Conservation (phyloP, 805 yeast species). For the Candida jianshihensis region DNA sequence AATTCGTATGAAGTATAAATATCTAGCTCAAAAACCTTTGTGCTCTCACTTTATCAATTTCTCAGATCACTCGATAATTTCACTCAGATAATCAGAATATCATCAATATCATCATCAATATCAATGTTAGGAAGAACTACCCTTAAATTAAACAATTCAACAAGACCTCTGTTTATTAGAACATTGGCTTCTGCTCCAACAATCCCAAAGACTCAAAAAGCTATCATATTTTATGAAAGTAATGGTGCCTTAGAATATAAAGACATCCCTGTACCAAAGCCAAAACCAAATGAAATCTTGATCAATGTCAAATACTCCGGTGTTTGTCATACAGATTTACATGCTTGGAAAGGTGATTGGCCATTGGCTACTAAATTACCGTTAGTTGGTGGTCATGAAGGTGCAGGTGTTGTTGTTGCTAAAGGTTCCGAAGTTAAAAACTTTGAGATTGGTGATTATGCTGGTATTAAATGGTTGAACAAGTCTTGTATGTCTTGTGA, state of each 20-base stretch:
- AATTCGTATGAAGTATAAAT: too few species aligned
- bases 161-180: constrained; percentile 10
- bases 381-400: constrained; percentile 62
- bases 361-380: constrained; percentile 51
- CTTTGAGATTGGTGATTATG: constrained; percentile 52
- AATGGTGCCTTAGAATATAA: constrained; percentile 42
- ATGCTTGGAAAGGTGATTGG: constrained; percentile 68
- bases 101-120: too few species aligned
- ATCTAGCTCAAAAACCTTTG: too few species aligned
- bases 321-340: constrained; percentile 61
- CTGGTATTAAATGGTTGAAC: constrained; percentile 61
- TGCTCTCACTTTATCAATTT: too few species aligned
- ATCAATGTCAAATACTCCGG: constrained; percentile 58
- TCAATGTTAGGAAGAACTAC: constrained; percentile 1
- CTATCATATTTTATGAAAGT: constrained; percentile 42
- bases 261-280: constrained; percentile 51
- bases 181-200: constrained; percentile 13
- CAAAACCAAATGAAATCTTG: constrained; percentile 50
- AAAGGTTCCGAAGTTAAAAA: constrained; percentile 48
- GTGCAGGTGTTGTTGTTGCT: constrained; percentile 60
- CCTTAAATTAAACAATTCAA: neutral
- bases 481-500: constrained; percentile 58
- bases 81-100: too few species aligned
- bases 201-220: constrained; percentile 46
- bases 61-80: too few species aligned